phyloP scores from a whole-genome alignment of 2,329 filamentous ascomycete genomes.

The Colletotrichum australisinense region DNA sequence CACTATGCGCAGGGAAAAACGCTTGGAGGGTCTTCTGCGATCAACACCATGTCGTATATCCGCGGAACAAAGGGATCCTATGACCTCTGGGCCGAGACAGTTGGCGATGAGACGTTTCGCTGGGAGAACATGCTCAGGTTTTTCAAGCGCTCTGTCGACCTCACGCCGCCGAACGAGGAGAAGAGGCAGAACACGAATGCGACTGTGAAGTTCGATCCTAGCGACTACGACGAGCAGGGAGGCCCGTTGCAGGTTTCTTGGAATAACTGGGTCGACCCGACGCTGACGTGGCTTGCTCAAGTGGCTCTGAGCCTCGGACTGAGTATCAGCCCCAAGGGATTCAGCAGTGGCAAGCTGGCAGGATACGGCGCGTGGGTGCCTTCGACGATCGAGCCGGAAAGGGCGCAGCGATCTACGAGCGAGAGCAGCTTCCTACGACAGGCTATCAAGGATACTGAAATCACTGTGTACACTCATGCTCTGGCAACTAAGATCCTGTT shows the following conservation, averaged over 20 bases:
- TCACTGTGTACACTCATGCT: constrained; percentile 54
- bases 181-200: constrained; percentile 38
- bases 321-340: constrained; percentile 43
- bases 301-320: constrained; percentile 55
- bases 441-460: constrained; percentile 41
- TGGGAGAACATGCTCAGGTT: constrained; percentile 46
- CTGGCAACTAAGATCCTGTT: constrained; percentile 59
- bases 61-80: constrained; percentile 40
- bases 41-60: constrained; percentile 45
- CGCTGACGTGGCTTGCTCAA: constrained; percentile 37
- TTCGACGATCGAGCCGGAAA: constrained; percentile 44
- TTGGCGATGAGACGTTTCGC: constrained; percentile 44
- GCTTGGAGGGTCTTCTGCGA: constrained; percentile 44
- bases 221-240: constrained; percentile 39
- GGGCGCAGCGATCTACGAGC: constrained; percentile 46
- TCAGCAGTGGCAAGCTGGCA: constrained; percentile 53
- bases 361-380: constrained; percentile 44
- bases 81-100: constrained; percentile 45
- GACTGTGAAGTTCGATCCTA: constrained; percentile 41
- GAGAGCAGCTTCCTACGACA: constrained; percentile 49
- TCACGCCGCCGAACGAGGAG: constrained; percentile 43
- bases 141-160: constrained; percentile 45
- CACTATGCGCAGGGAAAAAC: constrained; percentile 51
- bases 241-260: constrained; percentile 43
- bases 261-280: constrained; percentile 41